Evolutionary conservation across 306 rosid species (phyloP), one percentile per base, ranked within the genome.

Genomic region (Acacia acuminata): DNA sequence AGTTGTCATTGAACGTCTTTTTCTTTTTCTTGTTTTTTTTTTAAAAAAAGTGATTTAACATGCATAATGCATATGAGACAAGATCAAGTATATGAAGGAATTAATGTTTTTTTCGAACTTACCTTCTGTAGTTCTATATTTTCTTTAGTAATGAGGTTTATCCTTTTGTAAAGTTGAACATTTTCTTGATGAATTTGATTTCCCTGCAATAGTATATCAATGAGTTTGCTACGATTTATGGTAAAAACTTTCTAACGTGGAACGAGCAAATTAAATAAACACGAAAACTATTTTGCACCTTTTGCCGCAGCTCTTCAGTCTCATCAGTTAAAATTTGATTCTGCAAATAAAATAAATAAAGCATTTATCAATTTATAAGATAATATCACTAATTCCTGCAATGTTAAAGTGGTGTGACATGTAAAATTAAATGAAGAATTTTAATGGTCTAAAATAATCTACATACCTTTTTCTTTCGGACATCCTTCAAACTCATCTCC

Each of bases 401-500:
- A 50, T 30, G 22, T 69, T 17, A 64, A 55, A 74, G 4, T 30
- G 68, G 56, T 76, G 78, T 64, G 24, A 84, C 16, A 82, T 63
- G 36, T 22, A 22, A 51, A 5, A 22, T 4, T 61, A 47, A 65
- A 27, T 15, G 50, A 47, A 58, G 64, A 63, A 25, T 32, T 10
- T 77, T 34, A 47, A 22, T 77, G 27, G 58, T 56, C 53, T 43
- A 60, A 61, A 55, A 5, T 11, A 79, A 75, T 15, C 4, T 16
- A 66, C 76, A 22, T 81, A 93, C 99, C 94, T 96, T 93, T 86
- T 82, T 88, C 13, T 73, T 67, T 15, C 97, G 93, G 43, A 91
- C 90, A 53, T 84, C 87, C 64, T 91, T 92, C 80, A 93, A 88
- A 82, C 97, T 88, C 87, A 82, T 91, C 85, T 91, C 92, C 78